A percentile compares a stretch with the other conserved stretches of the same genome.
These are phyloP conservation scores for Globisporangium polare DNA, from an alignment of 352 stramenopile genomes.

Conservation along the genomic window DNA sequence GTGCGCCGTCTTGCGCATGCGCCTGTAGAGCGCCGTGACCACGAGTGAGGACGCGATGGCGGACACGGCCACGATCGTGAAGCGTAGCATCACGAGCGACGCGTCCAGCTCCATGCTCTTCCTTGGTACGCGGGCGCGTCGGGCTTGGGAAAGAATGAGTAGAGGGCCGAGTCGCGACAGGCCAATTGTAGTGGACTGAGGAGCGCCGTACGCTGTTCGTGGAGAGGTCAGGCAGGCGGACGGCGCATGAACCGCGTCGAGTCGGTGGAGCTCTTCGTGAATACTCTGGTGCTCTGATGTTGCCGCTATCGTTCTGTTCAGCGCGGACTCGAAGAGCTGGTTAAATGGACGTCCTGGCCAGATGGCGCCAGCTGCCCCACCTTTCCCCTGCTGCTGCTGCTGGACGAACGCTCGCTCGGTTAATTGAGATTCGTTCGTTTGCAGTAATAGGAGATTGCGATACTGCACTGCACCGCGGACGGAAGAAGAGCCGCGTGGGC, in stretches of 20 bases:
- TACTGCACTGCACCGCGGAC: too few species aligned
- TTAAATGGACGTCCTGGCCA: constrained; percentile 5
- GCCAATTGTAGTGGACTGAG: too few species aligned
- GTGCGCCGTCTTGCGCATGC: constrained; percentile 49
- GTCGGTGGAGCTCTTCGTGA: background rate
- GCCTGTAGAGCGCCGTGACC: constrained; percentile 47
- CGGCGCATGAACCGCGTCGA: constrained; percentile 2
- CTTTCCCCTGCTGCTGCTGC: constrained; percentile 2
- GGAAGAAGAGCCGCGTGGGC: too few species aligned
- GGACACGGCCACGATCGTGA: constrained; percentile 28
- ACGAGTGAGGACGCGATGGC: constrained; percentile 27
- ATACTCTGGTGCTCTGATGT: background rate
- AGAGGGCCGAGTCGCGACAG: background rate
- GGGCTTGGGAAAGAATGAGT: background rate
- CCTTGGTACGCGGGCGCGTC: background rate
- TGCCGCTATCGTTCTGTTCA: background rate
- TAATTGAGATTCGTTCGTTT: too few species aligned
- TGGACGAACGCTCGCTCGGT: background rate
- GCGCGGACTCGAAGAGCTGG: background rate
- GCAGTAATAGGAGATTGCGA: too few species aligned
- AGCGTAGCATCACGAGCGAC: constrained; percentile 22
- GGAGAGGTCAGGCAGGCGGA: background rate
- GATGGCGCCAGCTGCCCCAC: constrained; percentile 7
- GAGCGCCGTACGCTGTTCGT: background rate
- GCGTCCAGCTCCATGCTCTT: background rate